These are phyloP conservation scores for Boechera stricta DNA, from an alignment of 345 rosid genomes.

Conservation along the genomic window DNA sequence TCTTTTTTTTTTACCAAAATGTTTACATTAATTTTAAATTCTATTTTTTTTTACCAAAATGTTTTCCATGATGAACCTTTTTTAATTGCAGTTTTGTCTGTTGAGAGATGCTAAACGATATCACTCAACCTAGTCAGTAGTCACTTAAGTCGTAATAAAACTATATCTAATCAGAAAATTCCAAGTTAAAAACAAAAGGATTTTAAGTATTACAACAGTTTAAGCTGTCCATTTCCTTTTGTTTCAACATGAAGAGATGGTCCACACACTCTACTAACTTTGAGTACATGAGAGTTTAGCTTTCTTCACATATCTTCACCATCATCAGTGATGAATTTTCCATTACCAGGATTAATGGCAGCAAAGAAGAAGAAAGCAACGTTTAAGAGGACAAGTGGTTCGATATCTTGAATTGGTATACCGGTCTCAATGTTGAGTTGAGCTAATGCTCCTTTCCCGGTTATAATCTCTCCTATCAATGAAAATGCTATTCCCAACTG, in stretches of 20 bases:
- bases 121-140: slow-evolving; percentile 4
- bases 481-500: slow-evolving; percentile 96
- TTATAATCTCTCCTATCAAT: slow-evolving; percentile 88
- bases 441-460: slow-evolving; percentile 95
- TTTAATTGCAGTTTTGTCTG: not conserved
- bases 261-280: slow-evolving; percentile 29
- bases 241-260: slow-evolving; percentile 40
- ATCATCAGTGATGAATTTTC: slow-evolving; percentile 86
- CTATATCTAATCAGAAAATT: slow-evolving; percentile 31
- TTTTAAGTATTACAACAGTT: slow-evolving; percentile 35
- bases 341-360: slow-evolving; percentile 93
- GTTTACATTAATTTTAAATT: not conserved
- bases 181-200: slow-evolving; percentile 39
- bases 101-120: not conserved
- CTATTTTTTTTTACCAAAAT: not conserved
- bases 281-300: slow-evolving; percentile 21
- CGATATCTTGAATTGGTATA: slow-evolving; percentile 81
- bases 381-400: slow-evolving; percentile 90
- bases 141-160: slow-evolving; percentile 5
- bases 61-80: not conserved
- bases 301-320: slow-evolving; percentile 55
- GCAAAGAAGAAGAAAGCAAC: slow-evolving; percentile 91
- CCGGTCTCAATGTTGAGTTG: slow-evolving; percentile 98
- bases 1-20: not conserved
- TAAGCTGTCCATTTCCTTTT: slow-evolving; percentile 26